Conservation (phyloP, 2,329 filamentous ascomycete species). For the Macrophomina pseudophaseolina region DNA sequence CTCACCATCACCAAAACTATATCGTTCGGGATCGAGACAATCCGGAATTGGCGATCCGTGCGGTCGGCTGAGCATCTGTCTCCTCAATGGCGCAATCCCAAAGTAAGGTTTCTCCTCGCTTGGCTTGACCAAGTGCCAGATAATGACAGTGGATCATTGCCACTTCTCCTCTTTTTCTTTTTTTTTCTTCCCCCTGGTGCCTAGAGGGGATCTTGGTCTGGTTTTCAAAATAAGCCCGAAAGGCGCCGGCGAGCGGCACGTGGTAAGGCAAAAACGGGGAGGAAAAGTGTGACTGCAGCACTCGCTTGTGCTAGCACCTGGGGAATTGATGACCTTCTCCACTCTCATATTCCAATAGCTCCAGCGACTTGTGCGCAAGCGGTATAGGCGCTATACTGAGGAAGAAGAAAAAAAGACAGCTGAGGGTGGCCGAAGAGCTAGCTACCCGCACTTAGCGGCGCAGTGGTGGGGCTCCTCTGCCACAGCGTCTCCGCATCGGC, state of each 20-base stretch:
- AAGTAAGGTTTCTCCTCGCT: slow-evolving; percentile 2
- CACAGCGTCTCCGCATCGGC: neutral
- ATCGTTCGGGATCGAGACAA: neutral
- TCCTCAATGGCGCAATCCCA: neutral
- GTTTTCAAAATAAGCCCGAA: neutral
- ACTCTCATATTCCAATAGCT: neutral
- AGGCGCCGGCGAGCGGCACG: neutral
- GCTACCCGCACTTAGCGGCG: neutral
- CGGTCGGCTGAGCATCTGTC: neutral
- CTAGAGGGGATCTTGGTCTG: neutral
- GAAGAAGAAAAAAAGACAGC: neutral
- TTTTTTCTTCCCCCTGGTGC: neutral
- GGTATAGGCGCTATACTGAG: neutral
- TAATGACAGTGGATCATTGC: neutral
- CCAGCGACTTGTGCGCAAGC: neutral
- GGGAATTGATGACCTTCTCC: slow-evolving; percentile 2
- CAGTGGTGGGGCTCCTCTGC: neutral
- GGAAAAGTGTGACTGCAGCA: neutral
- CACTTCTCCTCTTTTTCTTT: neutral
- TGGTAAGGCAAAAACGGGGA: neutral
- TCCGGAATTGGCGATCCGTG: slow-evolving; percentile 13
- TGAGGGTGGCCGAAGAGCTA: neutral
- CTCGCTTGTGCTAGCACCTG: slow-evolving; percentile 7
- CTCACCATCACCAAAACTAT: neutral
- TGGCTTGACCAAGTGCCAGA: neutral